A percentile compares a stretch with the other conserved stretches of the same genome.
Conservation (phyloP, 805 yeast genomes). For the Tetrapisispora fleetii region DNA sequence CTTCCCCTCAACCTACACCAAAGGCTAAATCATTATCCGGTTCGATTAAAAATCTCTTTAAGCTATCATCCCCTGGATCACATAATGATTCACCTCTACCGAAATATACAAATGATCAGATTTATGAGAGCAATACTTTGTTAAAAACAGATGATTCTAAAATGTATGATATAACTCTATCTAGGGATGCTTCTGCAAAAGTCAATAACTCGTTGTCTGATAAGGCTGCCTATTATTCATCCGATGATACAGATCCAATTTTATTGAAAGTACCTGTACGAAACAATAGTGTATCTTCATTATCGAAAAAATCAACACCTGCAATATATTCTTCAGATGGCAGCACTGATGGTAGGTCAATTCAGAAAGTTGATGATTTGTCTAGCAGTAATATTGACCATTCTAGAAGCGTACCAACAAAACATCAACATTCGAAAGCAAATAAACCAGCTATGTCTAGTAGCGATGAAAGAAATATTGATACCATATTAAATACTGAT, state of each 20-base stretch:
- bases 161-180: background rate
- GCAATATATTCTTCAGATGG: background rate
- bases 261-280: background rate
- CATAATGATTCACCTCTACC: background rate
- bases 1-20: conserved; percentile 5
- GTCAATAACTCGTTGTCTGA: background rate
- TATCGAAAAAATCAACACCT: background rate
- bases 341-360: background rate
- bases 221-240: background rate
- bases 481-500: background rate
- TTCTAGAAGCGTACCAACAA: background rate
- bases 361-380: background rate
- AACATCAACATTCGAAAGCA: background rate
- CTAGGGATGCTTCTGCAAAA: background rate
- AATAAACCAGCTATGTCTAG: background rate
- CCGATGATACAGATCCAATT: background rate
- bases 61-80: background rate
- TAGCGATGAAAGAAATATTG: background rate
- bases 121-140: background rate
- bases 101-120: background rate
- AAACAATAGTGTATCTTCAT: background rate
- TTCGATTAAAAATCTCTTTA: conserved; percentile 22
- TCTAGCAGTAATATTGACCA: no score
- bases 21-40: conserved; percentile 21
- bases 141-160: background rate